A percentile compares a stretch with the other conserved stretches of the same genome.
phyloP scores from a whole-genome alignment of 805 yeast species.

The Torulaspora maleeae region DNA sequence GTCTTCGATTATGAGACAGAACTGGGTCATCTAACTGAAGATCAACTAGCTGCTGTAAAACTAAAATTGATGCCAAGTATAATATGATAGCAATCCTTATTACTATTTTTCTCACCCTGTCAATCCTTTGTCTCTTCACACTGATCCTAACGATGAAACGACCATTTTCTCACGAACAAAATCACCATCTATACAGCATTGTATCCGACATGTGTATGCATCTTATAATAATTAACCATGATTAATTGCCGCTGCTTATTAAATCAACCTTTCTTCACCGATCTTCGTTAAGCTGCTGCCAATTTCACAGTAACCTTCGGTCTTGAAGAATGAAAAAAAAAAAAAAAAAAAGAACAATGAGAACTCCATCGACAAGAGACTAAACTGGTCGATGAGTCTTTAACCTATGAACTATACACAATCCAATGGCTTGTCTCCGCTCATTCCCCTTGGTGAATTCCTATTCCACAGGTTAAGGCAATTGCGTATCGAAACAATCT shows the following conservation, averaged over 20 bases:
- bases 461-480: conserved; percentile 55
- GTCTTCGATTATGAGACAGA: conserved; percentile 30
- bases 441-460: conserved; percentile 57
- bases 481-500: conserved; percentile 49
- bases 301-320: neutral
- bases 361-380: neutral
- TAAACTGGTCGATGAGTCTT: neutral
- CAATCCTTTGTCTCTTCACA: neutral
- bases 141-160: conserved; percentile 10
- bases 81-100: conserved; percentile 5
- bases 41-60: conserved; percentile 29
- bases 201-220: conserved; percentile 1
- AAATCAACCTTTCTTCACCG: neutral
- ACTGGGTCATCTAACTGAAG: conserved; percentile 26
- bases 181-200: conserved; percentile 1
- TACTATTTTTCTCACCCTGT: neutral
- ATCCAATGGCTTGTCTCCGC: conserved; percentile 14
- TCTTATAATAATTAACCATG: neutral
- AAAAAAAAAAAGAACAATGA: neutral
- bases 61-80: conserved; percentile 17
- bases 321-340: neutral
- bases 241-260: neutral
- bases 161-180: conserved; percentile 3
- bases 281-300: neutral
- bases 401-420: conserved; percentile 14